Conservation (phyloP, 2,329 filamentous ascomycete genomes). For the Berkeleyomyces basicola region DNA sequence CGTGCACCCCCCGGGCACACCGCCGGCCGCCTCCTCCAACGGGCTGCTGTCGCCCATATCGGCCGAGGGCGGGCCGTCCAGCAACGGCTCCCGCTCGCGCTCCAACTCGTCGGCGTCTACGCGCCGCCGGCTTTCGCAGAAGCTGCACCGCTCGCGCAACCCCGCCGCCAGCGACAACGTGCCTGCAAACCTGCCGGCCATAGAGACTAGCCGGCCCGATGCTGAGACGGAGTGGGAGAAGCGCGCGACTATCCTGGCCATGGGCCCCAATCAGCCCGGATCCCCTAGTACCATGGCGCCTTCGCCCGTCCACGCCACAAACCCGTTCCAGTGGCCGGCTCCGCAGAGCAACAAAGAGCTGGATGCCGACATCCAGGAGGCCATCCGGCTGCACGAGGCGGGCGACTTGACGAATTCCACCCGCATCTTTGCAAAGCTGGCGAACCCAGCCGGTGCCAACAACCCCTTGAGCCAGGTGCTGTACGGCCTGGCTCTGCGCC, state of each 20-base stretch:
- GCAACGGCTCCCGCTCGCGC: conserved; percentile 21
- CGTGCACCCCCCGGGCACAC: conserved; percentile 47
- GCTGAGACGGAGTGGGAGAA: conserved; percentile 76
- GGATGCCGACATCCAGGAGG: conserved; percentile 71
- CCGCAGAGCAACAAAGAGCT: conserved; percentile 22
- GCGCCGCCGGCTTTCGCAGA: conserved; percentile 43
- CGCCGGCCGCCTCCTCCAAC: conserved; percentile 7
- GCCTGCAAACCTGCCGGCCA: conserved; percentile 63
- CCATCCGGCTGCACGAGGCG: conserved; percentile 81
- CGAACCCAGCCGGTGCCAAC: conserved; percentile 68
- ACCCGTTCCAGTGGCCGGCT: conserved; percentile 20
- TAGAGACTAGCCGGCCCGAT: conserved; percentile 29
- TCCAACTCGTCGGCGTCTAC: conserved; percentile 31
- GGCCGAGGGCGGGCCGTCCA: conserved; percentile 4
- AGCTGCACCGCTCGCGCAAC: conserved; percentile 48
- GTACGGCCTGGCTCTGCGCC: conserved; percentile 79
- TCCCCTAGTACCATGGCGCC: conserved; percentile 17
- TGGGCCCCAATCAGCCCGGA: conserved; percentile 22
- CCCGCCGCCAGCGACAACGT: conserved; percentile 54
- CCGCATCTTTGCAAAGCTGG: conserved; percentile 67
- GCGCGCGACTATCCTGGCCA: conserved; percentile 68
- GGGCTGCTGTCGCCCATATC: conserved; percentile 9
- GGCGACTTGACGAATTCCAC: conserved; percentile 69
- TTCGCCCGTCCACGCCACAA: conserved; percentile 14
- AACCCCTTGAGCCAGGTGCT: conserved; percentile 91